Percentiles rank a stretch among this genome's conserved stretches.
Conservation (phyloP, 768 basidiomycete species). For the Amyloporia xantha region DNA sequence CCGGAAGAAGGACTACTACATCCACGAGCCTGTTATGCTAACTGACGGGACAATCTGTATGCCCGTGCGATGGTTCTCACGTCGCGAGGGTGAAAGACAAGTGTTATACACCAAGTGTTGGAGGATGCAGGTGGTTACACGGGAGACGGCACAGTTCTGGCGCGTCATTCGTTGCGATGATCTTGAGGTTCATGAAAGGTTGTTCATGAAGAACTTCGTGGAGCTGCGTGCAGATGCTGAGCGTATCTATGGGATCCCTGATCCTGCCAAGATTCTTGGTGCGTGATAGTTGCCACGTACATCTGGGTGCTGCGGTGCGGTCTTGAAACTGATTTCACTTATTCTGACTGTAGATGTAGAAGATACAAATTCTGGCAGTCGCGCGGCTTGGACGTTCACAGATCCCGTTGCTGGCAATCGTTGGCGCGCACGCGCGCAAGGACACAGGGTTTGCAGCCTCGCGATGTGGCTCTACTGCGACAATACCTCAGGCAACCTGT, state of each 20-base stretch:
- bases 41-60: neutral
- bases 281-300: neutral
- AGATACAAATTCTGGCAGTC: neutral
- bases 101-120: neutral
- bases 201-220: neutral
- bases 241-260: neutral
- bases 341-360: neutral
- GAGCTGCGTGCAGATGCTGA: neutral
- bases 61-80: neutral
- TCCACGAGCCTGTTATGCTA: neutral
- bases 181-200: neutral
- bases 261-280: neutral
- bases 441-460: conserved; percentile 22
- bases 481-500: conserved; percentile 38
- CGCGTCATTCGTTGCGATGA: neutral
- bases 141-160: neutral
- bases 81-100: neutral
- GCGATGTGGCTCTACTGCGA: conserved; percentile 39
- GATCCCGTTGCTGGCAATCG: conserved; percentile 2
- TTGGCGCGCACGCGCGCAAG: conserved; percentile 9
- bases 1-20: neutral
- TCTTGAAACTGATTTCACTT: neutral
- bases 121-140: neutral
- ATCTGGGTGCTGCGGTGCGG: no score
- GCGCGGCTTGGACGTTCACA: neutral